phyloP scores from a whole-genome alignment of 2,329 filamentous ascomycete species.

The Aspergillus sp. region DNA sequence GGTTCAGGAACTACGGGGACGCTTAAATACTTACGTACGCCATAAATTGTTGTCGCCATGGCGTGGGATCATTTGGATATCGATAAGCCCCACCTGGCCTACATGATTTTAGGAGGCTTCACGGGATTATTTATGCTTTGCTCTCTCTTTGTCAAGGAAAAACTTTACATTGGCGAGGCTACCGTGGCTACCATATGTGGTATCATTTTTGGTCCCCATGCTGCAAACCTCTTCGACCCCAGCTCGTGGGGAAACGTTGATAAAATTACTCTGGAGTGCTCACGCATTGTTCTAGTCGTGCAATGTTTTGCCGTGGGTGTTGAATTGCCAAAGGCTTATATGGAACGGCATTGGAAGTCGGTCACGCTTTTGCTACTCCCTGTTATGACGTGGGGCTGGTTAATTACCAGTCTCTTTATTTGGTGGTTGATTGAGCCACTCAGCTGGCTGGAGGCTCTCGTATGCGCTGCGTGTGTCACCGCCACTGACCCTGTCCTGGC shows the following conservation, averaged over 20 bases:
- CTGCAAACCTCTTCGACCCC: slow-evolving; percentile 63
- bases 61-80: slow-evolving; percentile 59
- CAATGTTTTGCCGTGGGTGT: slow-evolving; percentile 74
- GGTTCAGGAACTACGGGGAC: neutral
- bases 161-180: slow-evolving; percentile 96
- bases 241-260: slow-evolving; percentile 65
- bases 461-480: slow-evolving; percentile 88
- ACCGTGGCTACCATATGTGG: slow-evolving; percentile 78
- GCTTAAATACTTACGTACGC: neutral
- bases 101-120: slow-evolving; percentile 97
- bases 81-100: slow-evolving; percentile 95
- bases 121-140: slow-evolving; percentile 98
- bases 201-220: slow-evolving; percentile 69
- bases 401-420: slow-evolving; percentile 84
- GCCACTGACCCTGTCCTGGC: slow-evolving; percentile 96
- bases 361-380: slow-evolving; percentile 85
- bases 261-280: slow-evolving; percentile 68
- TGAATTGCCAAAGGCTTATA: slow-evolving; percentile 73
- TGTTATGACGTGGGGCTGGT: slow-evolving; percentile 92
- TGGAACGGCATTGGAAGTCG: slow-evolving; percentile 96
- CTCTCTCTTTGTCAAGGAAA: slow-evolving; percentile 97
- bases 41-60: slow-evolving; percentile 35
- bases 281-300: slow-evolving; percentile 69
- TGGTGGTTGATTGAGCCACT: slow-evolving; percentile 84
- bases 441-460: slow-evolving; percentile 85